Base-by-base conservation (phyloP, 352 stramenopile genomes). In the Phytophthora idaei region DNA sequence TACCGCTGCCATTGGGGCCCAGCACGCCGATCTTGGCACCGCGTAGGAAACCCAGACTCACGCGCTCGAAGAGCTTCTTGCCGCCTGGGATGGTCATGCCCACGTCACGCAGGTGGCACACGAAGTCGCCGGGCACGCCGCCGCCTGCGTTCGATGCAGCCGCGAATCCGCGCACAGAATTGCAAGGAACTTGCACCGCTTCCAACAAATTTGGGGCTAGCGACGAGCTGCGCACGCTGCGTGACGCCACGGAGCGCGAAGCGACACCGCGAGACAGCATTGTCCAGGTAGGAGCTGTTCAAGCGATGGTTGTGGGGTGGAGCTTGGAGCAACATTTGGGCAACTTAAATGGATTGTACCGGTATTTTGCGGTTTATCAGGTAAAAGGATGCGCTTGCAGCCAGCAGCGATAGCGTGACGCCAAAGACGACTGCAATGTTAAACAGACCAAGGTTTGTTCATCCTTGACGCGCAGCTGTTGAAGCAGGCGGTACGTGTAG, bases 21-120 rank as follows among this genome's bases (percentile, higher is more conserved):
- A 99, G 81, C 10, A 99, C 81, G 12, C 96, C 97, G 51, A 99
- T 97, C 59, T 98, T 97, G 62, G 91, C 97, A 76, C 98, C 96
- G 46, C 83, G 85, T 41, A 94, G 57, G 58, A 95, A 94, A 36
- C 81, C 85, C 21, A 95, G 67, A 59, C 82, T 92, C 55, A 94
- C 75, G 53, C 76, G 78, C 56, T 91, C 84, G 55, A 95, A 95
- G 28, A 95, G 83, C 73, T 92, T 94, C 69, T 94, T 94, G 65
- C 85, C 85, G 44, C 87, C 87, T 0, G 79, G 71, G 64, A 95
- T 93, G 15, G 77, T 89, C 77, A 95, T 73, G 48, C 87, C 84
- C 2, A 93, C 85, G 66, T 88, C 83, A 17, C 73, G 70, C 21
- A 95, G 62, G 52, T 95, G 87, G 66, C 85, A 92, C 47, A 95